Evolutionary conservation across 2,329 filamentous ascomycete genomes (phyloP), one percentile per base, ranked within the genome.

Genomic region (Volutella citrinella): DNA sequence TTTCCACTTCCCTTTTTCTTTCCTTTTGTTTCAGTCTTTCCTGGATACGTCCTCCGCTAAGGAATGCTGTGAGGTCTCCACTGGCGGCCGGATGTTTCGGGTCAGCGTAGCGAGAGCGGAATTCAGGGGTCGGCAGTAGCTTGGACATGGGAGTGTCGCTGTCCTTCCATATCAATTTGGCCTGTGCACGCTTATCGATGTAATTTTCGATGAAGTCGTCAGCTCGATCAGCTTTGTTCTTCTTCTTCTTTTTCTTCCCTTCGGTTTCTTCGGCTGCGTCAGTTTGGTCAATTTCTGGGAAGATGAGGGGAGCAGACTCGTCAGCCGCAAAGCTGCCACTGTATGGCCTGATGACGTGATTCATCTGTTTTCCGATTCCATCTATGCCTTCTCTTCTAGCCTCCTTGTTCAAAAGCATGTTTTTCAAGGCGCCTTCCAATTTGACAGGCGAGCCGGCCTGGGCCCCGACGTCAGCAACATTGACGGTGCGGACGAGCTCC

Each of bases 271-370:
- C 12, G 13, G 12, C 19, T 5, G 7, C 14, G 10, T 5, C 19
- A 10, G 20, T 12, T 11, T 41, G 38, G 22, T 73, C 65, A 2
- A 72, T 54, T 5, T 52, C 55, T 0, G 72, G 72, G 32, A 69
- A 76, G 6, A 73, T 46, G 5, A 78, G 56, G 0, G 71, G 66
- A 4, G 73, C 73, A 3, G 64, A 55, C 27, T 73, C 62, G 0
- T 66, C 67, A 20, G 64, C 54, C 17, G 67, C 57, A 9, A 70
- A 70, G 8, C 32, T 32, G 5, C 44, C 34, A 4, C 19, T 40
- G 2, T 31, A 48, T 10, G 25, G 36, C 5, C 40, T 34, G 6
- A 48, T 32, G 13, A 37, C 33, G 3, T 40, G 33, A 13, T 30
- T 9, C 25, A 39, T 8, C 16, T 30, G 27, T 34, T 25, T 0